Conservation (phyloP, 345 rosid species). For the Zanthoxylum bungeanum region DNA sequence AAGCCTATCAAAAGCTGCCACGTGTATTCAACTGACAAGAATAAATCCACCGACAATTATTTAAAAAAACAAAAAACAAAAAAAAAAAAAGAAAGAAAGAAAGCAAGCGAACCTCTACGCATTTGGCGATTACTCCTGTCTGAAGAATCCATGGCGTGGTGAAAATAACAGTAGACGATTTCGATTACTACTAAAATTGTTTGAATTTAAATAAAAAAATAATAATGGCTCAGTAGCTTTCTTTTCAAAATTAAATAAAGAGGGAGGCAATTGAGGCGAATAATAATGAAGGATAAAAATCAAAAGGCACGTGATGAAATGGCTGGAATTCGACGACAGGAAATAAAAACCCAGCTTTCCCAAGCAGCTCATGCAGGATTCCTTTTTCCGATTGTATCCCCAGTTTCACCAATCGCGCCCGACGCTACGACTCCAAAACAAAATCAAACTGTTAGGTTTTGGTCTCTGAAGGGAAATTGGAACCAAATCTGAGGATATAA, state of each 20-base stretch:
- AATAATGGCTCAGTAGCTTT: slow-evolving; percentile 44
- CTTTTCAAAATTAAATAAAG: slow-evolving; percentile 47
- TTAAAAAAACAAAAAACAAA: not conserved
- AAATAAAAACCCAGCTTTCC: slow-evolving; percentile 58
- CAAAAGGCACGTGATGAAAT: slow-evolving; percentile 73
- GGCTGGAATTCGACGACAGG: slow-evolving; percentile 54
- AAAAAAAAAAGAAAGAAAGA: not conserved
- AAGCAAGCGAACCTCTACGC: slow-evolving; percentile 54
- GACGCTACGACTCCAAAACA: not conserved
- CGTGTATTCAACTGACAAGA: not conserved
- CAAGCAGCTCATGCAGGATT: slow-evolving; percentile 95
- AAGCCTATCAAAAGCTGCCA: not conserved
- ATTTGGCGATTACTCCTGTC: slow-evolving; percentile 73
- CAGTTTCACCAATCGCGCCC: slow-evolving; percentile 8
- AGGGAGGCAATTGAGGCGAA: slow-evolving; percentile 68
- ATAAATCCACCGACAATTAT: not conserved
- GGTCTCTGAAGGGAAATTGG: not conserved
- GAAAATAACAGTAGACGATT: slow-evolving; percentile 11
- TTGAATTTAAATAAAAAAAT: slow-evolving; percentile 5
- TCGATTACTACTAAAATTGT: slow-evolving; percentile 10
- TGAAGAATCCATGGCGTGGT: slow-evolving; percentile 58
- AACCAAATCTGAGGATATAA: not conserved
- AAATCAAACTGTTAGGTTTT: not conserved
- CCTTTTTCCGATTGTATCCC: slow-evolving; percentile 24
- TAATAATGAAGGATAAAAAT: slow-evolving; percentile 74